Percentiles rank a stretch among this genome's conserved stretches.
Conservation (phyloP, 1,139 yeast genomes). For the Kluyveromyces sp. region DNA sequence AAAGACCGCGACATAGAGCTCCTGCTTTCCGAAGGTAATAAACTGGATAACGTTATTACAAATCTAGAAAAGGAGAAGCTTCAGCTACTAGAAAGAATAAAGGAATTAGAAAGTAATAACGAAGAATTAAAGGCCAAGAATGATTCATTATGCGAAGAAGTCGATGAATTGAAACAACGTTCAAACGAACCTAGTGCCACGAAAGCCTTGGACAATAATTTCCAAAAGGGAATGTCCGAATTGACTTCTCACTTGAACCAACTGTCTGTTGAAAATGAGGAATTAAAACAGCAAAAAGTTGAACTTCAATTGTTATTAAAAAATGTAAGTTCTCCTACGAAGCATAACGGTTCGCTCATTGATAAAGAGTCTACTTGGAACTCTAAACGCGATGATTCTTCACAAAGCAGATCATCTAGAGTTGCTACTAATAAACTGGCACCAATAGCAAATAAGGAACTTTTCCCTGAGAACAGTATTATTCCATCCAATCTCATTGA, state of each 20-base stretch:
- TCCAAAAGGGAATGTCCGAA: constrained; percentile 19
- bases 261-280: constrained; percentile 30
- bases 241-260: constrained; percentile 22
- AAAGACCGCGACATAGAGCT: constrained; percentile 33
- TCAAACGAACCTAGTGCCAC: constrained; percentile 8
- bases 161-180: constrained; percentile 12
- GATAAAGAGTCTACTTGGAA: constrained; percentile 1
- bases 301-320: constrained; percentile 26
- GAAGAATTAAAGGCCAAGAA: constrained; percentile 14
- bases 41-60: constrained; percentile 36
- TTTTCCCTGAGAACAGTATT: constrained; percentile 37
- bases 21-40: constrained; percentile 35
- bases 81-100: constrained; percentile 18
- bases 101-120: constrained; percentile 17
- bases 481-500: constrained; percentile 40
- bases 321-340: constrained; percentile 6
- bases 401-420: background rate
- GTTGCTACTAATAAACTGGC: background rate
- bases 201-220: constrained; percentile 8
- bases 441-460: constrained; percentile 9
- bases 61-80: constrained; percentile 29
- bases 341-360: background rate
- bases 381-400: background rate
- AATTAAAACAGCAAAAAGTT: constrained; percentile 26
- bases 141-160: constrained; percentile 12